These are phyloP conservation scores for Zizania latifolia DNA, from an alignment of 176 grass and related monocot genomes.

Conservation along the genomic window DNA sequence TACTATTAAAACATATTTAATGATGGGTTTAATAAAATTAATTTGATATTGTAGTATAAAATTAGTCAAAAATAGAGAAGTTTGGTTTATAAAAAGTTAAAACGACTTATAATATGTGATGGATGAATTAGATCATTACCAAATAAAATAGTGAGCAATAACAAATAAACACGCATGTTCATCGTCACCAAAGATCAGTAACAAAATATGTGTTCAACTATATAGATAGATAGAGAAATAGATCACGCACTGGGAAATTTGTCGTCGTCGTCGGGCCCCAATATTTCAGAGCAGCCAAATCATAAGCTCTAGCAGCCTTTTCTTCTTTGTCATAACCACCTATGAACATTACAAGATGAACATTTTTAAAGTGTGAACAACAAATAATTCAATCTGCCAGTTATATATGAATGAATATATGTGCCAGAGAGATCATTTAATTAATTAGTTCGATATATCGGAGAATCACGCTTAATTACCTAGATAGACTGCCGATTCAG, in stretches of 20 bases:
- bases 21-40: too few species aligned
- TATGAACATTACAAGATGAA: slow-evolving; percentile 20
- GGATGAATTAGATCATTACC: not conserved
- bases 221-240: not conserved
- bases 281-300: slow-evolving; percentile 98
- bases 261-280: slow-evolving; percentile 91
- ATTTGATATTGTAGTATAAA: too few species aligned
- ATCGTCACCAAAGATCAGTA: not conserved
- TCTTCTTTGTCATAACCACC: slow-evolving; percentile 99
- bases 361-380: not conserved
- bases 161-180: too few species aligned
- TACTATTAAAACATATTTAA: too few species aligned
- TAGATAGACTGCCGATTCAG: slow-evolving; percentile 67
- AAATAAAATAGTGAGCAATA: not conserved
- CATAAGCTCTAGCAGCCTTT: slow-evolving; percentile 94
- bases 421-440: not conserved
- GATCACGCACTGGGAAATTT: slow-evolving; percentile 87
- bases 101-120: too few species aligned
- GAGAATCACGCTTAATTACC: slow-evolving; percentile 48
- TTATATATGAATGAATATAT: not conserved
- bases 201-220: not conserved
- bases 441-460: not conserved
- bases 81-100: too few species aligned
- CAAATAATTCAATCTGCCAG: not conserved
- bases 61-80: too few species aligned